Base-by-base conservation (phyloP, 371 early-diverging fungal species). In the Syncephalastrum racemosum region DNA sequence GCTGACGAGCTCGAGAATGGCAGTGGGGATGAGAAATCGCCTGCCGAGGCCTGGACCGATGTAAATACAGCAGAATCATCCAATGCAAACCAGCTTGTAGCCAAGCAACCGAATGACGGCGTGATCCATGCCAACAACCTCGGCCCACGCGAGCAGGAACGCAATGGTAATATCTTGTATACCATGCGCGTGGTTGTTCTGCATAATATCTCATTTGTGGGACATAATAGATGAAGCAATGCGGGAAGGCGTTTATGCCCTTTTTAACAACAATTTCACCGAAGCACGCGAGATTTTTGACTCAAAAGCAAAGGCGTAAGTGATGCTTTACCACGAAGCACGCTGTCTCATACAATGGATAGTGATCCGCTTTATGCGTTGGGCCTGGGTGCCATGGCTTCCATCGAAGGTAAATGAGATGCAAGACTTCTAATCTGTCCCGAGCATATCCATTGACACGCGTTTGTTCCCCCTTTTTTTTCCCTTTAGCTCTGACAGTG, bases 241-340 rank as follows among this genome's bases (percentile, higher is more conserved):
- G 77, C 44, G 71, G 24, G 66, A 61, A 8, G 84, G 79, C 16
- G 71, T 84, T 23, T 44, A 68, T 20, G 66, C 69, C 18, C 78
- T 84, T 31, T 84, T 84, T 48, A 77, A 81, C 52, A 84, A 84
- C 66, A 62, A 77, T 50, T 84, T 84, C 59, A 58, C 68, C 18
- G 68, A 79, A 46, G 82, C 84, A 42, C 64, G 66, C 20, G 53
- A 41, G 4, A 43, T 72, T n/a, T 72, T 75, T 24, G 63, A 68
- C 43, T 67, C 58, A 16, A 58, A 60, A 39, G 67, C 71, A 22
- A 60, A 49, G 53, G 64, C 61, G 78, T 74, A 68, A 68, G 54
- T 46, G 24, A 1, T 45, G 15, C 18, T 6, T 3, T 50, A 6
- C 3, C 20, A 5, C 2, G 51, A 16, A 24, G 8, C 20, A 6